Base-by-base conservation (phyloP, 2,329 filamentous ascomycete species). In the Polychaeton citri region DNA sequence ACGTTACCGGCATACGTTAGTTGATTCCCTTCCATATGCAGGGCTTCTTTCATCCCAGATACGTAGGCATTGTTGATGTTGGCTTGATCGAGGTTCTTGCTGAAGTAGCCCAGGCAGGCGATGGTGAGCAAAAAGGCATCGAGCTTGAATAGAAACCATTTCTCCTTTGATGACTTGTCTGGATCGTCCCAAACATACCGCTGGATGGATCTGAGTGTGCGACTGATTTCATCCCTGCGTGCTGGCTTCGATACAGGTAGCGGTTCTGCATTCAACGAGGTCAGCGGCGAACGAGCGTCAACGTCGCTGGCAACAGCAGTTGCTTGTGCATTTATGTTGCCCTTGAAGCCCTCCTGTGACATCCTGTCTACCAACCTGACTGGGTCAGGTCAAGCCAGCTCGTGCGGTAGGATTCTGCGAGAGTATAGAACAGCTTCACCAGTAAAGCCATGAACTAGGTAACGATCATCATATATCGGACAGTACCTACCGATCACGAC, bases 51-150 rank as follows among this genome's bases (percentile, higher is more conserved):
- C 57, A 64, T 62, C 3, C 60, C 61, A 30, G 52, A 45, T 6
- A 63, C 57, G 37, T 62, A 64, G n/a, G 61, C 61, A 45, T 63
- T 63, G 39, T 57, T 60, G 21, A 63, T 49, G 34, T 63, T 63
- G 9, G 55, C 57, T 15, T 58, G 51, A 37, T 63, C 59, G 5
- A 61, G 50, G 18, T 43, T 37, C 36, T 43, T 47, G 34, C 41
- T 33, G 26, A 45, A 41, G 35, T 36, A 35, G 1, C 19, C 21
- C 16, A 38, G 19, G 30, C 42, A 44, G 7, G 39, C 37, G 21
- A 40, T 42, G 24, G 36, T 34, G 10, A 42, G 38, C 24, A 42
- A 39, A 10, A 38, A 39, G 20, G 39, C 24, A 32, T 45, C 43
- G 17, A 45, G 43, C 32, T 45, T 45, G 32, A 40, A 39, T 21